Evolutionary conservation across 1,139 yeast genomes (phyloP).

Genomic region (Yamadazyma sp.): DNA sequence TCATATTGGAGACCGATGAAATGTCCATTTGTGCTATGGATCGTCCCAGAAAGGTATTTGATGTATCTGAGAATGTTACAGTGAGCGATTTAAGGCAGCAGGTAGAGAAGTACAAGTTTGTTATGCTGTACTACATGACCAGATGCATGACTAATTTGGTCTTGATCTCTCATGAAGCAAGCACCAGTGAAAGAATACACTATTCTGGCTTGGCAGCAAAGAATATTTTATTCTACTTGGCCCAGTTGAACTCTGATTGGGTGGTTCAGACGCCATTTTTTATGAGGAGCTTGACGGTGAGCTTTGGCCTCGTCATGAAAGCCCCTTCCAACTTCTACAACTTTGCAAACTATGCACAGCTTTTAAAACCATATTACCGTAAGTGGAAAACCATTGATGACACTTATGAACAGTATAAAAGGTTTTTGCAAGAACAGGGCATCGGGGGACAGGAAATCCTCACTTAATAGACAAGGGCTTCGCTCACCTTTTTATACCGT

Average conservation of each 20-base stretch:
- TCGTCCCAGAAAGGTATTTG: conserved; percentile 2
- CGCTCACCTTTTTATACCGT: neutral
- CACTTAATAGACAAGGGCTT: too few species aligned
- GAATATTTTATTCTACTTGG: conserved; percentile 3
- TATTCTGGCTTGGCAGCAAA: conserved; percentile 2
- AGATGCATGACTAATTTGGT: conserved; percentile 3
- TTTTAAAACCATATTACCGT: conserved; percentile 3
- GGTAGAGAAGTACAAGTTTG: conserved; percentile 2
- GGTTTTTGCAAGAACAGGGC: neutral
- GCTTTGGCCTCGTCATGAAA: conserved; percentile 2
- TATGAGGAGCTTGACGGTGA: neutral
- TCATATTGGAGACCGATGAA: conserved; percentile 3
- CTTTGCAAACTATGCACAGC: neutral
- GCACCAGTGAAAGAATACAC: neutral
- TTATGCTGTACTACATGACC: conserved; percentile 2
- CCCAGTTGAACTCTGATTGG: conserved; percentile 5
- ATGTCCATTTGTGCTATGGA: conserved; percentile 1
- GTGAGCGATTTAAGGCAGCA: neutral
- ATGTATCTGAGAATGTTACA: conserved; percentile 1
- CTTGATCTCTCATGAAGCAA: neutral
- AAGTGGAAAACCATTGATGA: neutral
- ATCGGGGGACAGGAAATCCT: neutral
- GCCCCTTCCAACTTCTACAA: conserved; percentile 3
- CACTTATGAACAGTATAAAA: neutral
- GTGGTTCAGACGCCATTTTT: conserved; percentile 3